Evolutionary conservation across 2,329 filamentous ascomycete species (phyloP), one percentile per base, ranked within the genome.

Genomic region (Cercospora sp.): DNA sequence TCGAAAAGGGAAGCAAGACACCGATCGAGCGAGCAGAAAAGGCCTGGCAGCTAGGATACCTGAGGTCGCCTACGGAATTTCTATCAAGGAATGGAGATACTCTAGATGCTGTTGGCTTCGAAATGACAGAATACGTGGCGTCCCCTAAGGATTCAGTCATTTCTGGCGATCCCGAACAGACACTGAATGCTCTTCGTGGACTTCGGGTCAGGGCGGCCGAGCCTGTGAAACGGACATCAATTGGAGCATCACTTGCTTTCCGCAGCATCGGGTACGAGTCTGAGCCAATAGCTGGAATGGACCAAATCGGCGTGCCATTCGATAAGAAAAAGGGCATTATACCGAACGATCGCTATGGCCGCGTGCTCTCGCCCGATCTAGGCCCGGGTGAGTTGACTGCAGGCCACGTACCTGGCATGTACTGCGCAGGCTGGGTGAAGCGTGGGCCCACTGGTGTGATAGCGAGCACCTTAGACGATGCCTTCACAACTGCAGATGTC

Each of bases 341-440:
- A 58, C 88, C 87, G 42, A 96, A 97, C 75, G 94, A 97, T 77
- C 87, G 89, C 1, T 81, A 87, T 33, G 95, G 95, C 0, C 88
- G 95, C 61, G 87, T 96, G 20, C 81, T 87, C 3, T 79, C 77
- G 16, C 80, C 80, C 2, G 66, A 72, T 4, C 67, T 78, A 78
- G 65, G 82, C 74, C 75, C 82, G 73, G 73, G 79, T 71, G 71
- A 79, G 67, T 74, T 83, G 63, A 73, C 82, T 72, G 80, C 84
- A 69, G 75, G 82, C 72, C 76, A 87, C 78, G 75, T 91, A 0
- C 87, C 90, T 0, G 93, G 94, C 0, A 80, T 97, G 30, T 99
- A 99, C 80, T 96, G 93, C 72, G 91, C 94, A 16, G 95, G 95
- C 0, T 99, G 95, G 95, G 93, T 97, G 9, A 98, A 98, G 82